phyloP scores from a whole-genome alignment of 2,329 filamentous ascomycete genomes.

The Chrysoporthe deuterocubensis region DNA sequence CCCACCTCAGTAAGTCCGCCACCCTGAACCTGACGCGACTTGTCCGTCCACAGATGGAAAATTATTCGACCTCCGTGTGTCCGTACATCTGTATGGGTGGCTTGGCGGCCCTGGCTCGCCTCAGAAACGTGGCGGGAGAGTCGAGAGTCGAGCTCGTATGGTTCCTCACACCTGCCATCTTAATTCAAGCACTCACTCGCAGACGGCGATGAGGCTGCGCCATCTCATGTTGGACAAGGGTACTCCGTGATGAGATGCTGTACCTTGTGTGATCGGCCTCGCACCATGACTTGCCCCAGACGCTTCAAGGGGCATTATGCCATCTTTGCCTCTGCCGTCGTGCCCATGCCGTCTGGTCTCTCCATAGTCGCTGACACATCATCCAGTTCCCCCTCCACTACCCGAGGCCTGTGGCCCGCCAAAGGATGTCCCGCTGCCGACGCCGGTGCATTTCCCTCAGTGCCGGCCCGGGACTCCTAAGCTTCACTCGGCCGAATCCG shows the following conservation, averaged over 20 bases:
- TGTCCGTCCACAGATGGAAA: background rate
- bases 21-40: conserved; percentile 8
- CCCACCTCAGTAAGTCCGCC: conserved; percentile 44
- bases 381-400: conserved; percentile 23
- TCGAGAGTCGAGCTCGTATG: background rate
- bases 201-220: background rate
- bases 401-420: conserved; percentile 39
- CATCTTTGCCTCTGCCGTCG: background rate
- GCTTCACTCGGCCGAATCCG: conserved; percentile 20
- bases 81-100: background rate
- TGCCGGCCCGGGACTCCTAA: conserved; percentile 40
- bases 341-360: background rate
- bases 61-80: background rate
- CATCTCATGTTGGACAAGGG: conserved; percentile 2
- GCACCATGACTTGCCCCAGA: conserved; percentile 24
- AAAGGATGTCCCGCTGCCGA: conserved; percentile 60
- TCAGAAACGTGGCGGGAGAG: background rate
- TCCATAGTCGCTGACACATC: conserved; percentile 17
- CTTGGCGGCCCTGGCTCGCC: background rate
- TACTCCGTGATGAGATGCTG: conserved; percentile 14
- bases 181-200: background rate
- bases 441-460: conserved; percentile 56
- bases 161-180: background rate
- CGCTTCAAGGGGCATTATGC: conserved; percentile 12
- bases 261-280: conserved; percentile 27